phyloP scores from a whole-genome alignment of 2,329 filamentous ascomycete species.

The Arthroderma sp. region DNA sequence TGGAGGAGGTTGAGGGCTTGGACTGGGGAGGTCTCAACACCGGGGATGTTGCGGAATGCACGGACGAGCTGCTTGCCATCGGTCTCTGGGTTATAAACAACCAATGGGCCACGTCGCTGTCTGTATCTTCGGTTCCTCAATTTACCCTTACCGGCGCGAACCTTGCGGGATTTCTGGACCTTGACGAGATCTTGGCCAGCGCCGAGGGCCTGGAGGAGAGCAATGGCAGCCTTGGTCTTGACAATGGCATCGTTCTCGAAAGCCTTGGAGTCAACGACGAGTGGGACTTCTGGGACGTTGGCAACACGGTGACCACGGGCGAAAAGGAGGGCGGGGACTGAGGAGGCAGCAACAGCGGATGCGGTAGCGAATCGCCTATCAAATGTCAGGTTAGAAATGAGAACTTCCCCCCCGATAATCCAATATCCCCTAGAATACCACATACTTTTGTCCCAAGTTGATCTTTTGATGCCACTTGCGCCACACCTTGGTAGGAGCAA shows the following conservation, averaged over 20 bases:
- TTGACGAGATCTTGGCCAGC: conserved; percentile 84
- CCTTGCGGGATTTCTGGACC: conserved; percentile 92
- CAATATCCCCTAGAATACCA: conserved; percentile 1
- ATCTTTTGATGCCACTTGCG: conserved; percentile 99
- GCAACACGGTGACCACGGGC: conserved; percentile 95
- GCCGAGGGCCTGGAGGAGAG: conserved; percentile 81
- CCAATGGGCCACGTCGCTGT: conserved; percentile 92
- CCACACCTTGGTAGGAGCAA: conserved; percentile 99
- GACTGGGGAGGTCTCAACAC: conserved; percentile 92
- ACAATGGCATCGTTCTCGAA: conserved; percentile 67
- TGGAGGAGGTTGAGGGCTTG: conserved; percentile 96
- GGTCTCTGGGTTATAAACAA: conserved; percentile 91
- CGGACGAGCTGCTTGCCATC: conserved; percentile 89
- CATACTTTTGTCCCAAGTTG: conserved; percentile 94
- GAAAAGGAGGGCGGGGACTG: conserved; percentile 84
- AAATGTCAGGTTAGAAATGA: conserved; percentile 8
- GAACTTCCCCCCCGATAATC: conserved; percentile 6
- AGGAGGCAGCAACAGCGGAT: conserved; percentile 92
- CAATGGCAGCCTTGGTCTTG: conserved; percentile 79
- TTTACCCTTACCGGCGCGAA: conserved; percentile 98
- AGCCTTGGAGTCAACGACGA: conserved; percentile 83
- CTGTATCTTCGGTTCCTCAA: conserved; percentile 89
- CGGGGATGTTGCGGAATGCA: conserved; percentile 97
- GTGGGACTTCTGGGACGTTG: conserved; percentile 86
- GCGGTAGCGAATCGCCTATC: conserved; percentile 86